Evolutionary conservation across 441 rosid genomes (phyloP), one percentile per base, ranked within the genome.

Genomic region (Populus hybrid): DNA sequence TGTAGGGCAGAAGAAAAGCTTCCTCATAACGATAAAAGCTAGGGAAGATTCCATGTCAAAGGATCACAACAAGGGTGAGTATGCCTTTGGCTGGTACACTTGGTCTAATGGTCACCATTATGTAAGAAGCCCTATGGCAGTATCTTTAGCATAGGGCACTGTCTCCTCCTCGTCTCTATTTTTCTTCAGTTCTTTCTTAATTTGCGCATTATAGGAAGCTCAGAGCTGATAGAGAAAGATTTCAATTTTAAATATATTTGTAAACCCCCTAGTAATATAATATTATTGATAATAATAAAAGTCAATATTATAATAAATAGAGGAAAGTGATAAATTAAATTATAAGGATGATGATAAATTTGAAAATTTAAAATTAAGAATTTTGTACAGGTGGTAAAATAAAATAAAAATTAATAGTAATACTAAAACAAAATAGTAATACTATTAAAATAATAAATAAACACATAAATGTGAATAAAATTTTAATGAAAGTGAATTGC

Each of bases 121-220:
- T 46, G 98, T 91, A 20, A 87, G 85, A 81, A 94, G 98, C 85
- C 95, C 96, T 5, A 75, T 90, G 57, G 95, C 88, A 8, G 78
- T 91, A 14, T 88, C 92, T 32, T 77, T 89, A 50, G 87, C 85
- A 20, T 89, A 82, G 78, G 3, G 61, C 2, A 0, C 21, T 18
- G 26, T 78, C 40, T 46, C 26, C 26, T 2, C 2, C 5, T 75
- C 38, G 0, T 12, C 2, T 1, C 12, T 1, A 20, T 24, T 21
- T 65, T n/a, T 10, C 32, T 65, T 20, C 26, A 24, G 67, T 21
- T 23, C 10, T 65, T 65, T 10, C 5, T 42, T 42, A 11, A 42
- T 42, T 42, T 54, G 61, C 61, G 61, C n/a, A 5, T 18, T 18
- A 67, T 67, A 67, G 40, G 40, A 67, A 26, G 8, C 34, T 9